Evolutionary conservation across 345 rosid genomes (phyloP).

Genomic region (Physaria fendleri): DNA sequence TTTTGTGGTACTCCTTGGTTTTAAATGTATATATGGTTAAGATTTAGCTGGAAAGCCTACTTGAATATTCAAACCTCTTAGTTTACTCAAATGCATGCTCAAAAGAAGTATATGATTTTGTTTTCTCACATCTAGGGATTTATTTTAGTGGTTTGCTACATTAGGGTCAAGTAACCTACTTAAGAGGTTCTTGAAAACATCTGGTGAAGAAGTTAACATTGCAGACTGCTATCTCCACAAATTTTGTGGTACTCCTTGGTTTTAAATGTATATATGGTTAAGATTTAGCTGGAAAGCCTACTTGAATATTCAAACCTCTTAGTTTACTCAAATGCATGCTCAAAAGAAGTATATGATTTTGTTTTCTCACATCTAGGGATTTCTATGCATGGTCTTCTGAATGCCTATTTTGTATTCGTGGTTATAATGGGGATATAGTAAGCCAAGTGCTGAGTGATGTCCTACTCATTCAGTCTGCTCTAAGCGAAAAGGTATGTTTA

Average conservation of each 20-base stretch:
- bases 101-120: too few relatives aligned
- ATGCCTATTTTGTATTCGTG: not conserved
- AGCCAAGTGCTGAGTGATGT: constrained; percentile 99
- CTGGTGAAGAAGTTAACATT: not conserved
- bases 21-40: not conserved
- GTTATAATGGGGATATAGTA: constrained; percentile 89
- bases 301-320: not conserved
- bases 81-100: too few relatives aligned
- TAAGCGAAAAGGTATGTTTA: constrained; percentile 81
- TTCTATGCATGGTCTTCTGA: constrained; percentile 10
- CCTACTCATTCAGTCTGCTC: constrained; percentile 96
- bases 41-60: not conserved
- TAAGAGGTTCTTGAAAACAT: constrained; percentile 10
- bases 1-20: not conserved
- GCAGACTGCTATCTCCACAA: not conserved
- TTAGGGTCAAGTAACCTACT: not conserved
- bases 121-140: too few relatives aligned
- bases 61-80: too few relatives aligned
- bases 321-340: constrained; percentile 6
- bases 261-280: not conserved
- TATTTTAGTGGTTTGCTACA: not conserved
- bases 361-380: not conserved
- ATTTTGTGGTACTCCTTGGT: not conserved
- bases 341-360: not conserved
- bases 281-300: not conserved